Evolutionary conservation across 1,284 basidiomycete genomes (phyloP), one percentile per base, ranked within the genome.

Genomic region (Rhodotorula sp.): DNA sequence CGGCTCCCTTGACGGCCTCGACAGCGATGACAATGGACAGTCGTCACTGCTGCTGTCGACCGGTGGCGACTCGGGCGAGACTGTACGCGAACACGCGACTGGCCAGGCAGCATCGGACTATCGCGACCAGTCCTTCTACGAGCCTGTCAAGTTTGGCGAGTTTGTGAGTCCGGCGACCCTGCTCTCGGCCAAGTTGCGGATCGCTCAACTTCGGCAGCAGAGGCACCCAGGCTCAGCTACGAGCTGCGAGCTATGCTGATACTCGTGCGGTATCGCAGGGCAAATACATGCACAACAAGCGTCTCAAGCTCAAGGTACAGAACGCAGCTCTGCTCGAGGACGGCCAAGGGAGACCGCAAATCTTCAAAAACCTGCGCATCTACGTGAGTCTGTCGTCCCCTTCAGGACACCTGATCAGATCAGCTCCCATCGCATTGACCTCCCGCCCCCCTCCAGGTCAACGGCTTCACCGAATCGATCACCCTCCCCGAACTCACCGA

Each of bases 251-350:
- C 39, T 43, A 43, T 43, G 39, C 12, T 43, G 39, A 43, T 2
- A 43, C 2, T 43, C 39, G 12, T 12, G 8, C 39, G 8, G 1
- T 20, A 16, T 10, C 5, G 14, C 62, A 67, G 76, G 90, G 89
- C 10, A 89, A 93, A 76, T 97, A 97, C 80, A 91, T 96, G 90
- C 82, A 85, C 18, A 85, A 93, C 77, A 98, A 97, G 82, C 87
- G 95, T 3, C 88, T 90, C 61, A 98, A 98, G 80, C 80, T 96
- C 58, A 74, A 65, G 58, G 70, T 75, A 5, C 73, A 72, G 58
- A 65, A 71, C 39, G 26, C 61, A 46, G 68, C 79, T 5, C 51
- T 72, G 16, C 43, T 58, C 43, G 79, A 77, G 46, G 65, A 74
- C 23, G 79, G 78, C 2, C 60, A 71, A 34, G 77, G 63, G 23